Conservation (phyloP, 2,329 filamentous ascomycete genomes). For the Apiospora koreana region DNA sequence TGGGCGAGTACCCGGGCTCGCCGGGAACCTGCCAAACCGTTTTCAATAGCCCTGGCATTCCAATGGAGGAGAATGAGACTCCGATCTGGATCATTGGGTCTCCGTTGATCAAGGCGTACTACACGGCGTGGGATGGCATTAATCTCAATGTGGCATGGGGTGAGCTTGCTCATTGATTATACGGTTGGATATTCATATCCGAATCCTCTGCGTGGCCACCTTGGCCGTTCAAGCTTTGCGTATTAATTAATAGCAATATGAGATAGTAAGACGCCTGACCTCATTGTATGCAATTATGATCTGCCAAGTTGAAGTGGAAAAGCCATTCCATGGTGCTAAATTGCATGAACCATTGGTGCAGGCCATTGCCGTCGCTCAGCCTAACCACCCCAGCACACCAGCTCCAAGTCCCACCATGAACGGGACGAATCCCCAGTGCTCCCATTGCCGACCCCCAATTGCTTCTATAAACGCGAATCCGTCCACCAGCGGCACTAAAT, state of each 20-base stretch:
- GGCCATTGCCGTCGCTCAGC: background rate
- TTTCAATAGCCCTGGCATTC: conserved; percentile 25
- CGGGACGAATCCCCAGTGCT: background rate
- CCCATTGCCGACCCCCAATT: background rate
- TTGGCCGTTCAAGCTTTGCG: no score
- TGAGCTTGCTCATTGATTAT: conserved; percentile 12
- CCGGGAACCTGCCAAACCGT: conserved; percentile 34
- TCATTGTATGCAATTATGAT: no score
- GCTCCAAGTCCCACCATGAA: background rate
- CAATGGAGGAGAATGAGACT: conserved; percentile 15
- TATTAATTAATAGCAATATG: no score
- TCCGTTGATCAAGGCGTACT: conserved; percentile 36
- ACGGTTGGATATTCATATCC: no score
- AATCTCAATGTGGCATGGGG: conserved; percentile 27
- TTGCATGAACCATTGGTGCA: background rate
- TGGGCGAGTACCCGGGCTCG: conserved; percentile 31
- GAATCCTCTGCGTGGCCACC: no score
- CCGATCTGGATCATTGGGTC: conserved; percentile 34
- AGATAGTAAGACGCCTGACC: no score
- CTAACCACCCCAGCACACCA: background rate
- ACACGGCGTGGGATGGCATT: conserved; percentile 36
- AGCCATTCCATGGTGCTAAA: no score
- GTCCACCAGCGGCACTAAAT: background rate
- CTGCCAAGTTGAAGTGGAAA: no score
- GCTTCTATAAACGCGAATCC: background rate